Percentiles rank a stretch among this genome's conserved stretches.
Conservation (phyloP, 225 moss, liverwort and hornwort genomes). For the Physcomitrium patens region DNA sequence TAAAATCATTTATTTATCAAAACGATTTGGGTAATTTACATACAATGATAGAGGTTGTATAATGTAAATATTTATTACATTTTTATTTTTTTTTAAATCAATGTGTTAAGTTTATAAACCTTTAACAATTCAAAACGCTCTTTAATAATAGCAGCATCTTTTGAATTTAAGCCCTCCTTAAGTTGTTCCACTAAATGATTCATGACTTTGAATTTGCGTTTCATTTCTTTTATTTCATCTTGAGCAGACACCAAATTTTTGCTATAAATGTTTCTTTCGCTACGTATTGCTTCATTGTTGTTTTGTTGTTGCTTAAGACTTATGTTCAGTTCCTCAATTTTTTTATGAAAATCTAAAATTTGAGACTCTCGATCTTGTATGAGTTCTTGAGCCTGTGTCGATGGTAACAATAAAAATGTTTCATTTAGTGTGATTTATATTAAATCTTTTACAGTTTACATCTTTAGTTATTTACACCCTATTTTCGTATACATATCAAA, state of each 20-base stretch:
- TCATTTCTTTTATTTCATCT: constrained; percentile 77
- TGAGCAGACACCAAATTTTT: constrained; percentile 62
- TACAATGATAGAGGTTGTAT: too few relatives aligned
- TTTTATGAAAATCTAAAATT: constrained; percentile 59
- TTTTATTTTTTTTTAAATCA: too few relatives aligned
- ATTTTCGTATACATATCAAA: too few relatives aligned
- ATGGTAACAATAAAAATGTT: neutral
- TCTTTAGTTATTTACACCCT: too few relatives aligned
- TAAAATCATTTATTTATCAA: too few relatives aligned
- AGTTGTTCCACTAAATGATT: constrained; percentile 68
- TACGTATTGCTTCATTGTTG: constrained; percentile 56
- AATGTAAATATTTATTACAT: too few relatives aligned
- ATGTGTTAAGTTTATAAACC: neutral
- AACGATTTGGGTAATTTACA: too few relatives aligned
- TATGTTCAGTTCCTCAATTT: constrained; percentile 44
- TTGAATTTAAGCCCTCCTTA: constrained; percentile 56
- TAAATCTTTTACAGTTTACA: too few relatives aligned
- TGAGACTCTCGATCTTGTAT: constrained; percentile 50
- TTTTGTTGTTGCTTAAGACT: constrained; percentile 71
- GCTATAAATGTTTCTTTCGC: constrained; percentile 61
- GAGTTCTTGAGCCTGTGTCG: constrained; percentile 48
- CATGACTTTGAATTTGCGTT: constrained; percentile 65
- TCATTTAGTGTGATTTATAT: too few relatives aligned
- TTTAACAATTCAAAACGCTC: constrained; percentile 48
- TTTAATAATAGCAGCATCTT: constrained; percentile 39